A percentile compares a stretch with the other conserved stretches of the same genome.
Evolutionary conservation across 2,329 filamentous ascomycete species (phyloP).

Genomic region (Arthrinium puccinioides): DNA sequence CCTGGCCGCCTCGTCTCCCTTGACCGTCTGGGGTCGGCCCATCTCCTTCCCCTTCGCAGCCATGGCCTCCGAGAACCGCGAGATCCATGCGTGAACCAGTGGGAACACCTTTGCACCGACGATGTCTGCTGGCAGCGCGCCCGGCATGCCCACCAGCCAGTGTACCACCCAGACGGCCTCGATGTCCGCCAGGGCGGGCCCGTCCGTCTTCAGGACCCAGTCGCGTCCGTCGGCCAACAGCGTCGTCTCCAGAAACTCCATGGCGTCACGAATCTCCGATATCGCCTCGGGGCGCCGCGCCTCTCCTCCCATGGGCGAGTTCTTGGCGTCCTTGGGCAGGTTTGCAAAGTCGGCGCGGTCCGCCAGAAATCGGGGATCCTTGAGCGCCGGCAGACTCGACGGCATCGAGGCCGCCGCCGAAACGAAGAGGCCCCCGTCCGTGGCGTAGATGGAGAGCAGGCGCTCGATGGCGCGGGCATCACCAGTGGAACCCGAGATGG

Average conservation of each 20-base stretch:
- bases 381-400: constrained; percentile 41
- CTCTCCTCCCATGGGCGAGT: constrained; percentile 16
- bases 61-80: constrained; percentile 47
- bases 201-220: constrained; percentile 50
- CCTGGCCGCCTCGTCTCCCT: constrained; percentile 46
- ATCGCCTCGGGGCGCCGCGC: constrained; percentile 44
- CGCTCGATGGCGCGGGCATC: constrained; percentile 42
- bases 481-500: constrained; percentile 22
- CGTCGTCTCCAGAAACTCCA: constrained; percentile 53
- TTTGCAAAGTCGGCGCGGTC: constrained; percentile 42
- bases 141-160: constrained; percentile 53
- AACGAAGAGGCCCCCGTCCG: constrained; percentile 51
- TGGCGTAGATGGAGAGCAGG: constrained; percentile 49
- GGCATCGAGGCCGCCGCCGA: constrained; percentile 50
- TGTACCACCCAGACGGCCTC: constrained; percentile 62
- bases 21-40: constrained; percentile 32
- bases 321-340: constrained; percentile 3
- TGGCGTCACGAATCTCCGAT: constrained; percentile 42
- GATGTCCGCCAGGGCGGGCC: constrained; percentile 57
- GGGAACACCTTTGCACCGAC: constrained; percentile 50
- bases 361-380: constrained; percentile 50
- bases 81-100: constrained; percentile 55
- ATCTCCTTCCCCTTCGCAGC: constrained; percentile 29
- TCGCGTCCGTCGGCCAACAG: constrained; percentile 58
- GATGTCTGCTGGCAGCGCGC: constrained; percentile 43